phyloP scores from a whole-genome alignment of 257 asterid genomes.

The Solanum chiquidenum region DNA sequence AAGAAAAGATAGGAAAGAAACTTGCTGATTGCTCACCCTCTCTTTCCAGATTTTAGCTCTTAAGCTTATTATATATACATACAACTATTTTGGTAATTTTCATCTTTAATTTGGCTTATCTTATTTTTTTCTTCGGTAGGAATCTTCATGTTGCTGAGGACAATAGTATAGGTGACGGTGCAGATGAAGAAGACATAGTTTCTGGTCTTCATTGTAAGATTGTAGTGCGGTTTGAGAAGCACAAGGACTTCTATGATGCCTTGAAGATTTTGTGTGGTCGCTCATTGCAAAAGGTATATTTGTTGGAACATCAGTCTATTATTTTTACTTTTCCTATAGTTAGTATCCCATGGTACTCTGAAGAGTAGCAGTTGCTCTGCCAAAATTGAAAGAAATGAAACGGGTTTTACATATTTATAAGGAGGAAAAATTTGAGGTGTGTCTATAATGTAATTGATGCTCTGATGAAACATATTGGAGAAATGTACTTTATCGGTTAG shows the following conservation, averaged over 20 bases:
- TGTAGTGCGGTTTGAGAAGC: slow-evolving; percentile 65
- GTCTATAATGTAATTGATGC: neutral
- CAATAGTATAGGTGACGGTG: slow-evolving; percentile 47
- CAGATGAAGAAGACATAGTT: slow-evolving; percentile 49
- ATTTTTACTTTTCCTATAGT: neutral
- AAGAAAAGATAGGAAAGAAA: neutral
- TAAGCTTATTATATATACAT: neutral
- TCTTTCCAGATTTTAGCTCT: neutral
- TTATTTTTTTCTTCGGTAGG: slow-evolving; percentile 32
- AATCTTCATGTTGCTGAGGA: slow-evolving; percentile 93
- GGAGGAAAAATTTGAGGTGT: neutral
- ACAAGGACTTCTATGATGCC: slow-evolving; percentile 61
- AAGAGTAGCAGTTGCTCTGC: neutral
- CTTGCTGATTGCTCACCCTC: neutral
- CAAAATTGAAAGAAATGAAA: neutral
- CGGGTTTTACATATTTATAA: neutral
- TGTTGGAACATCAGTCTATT: neutral
- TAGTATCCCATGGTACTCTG: neutral
- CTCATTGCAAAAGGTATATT: slow-evolving; percentile 68
- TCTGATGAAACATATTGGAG: neutral
- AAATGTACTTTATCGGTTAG: neutral
- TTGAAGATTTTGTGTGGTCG: slow-evolving; percentile 76
- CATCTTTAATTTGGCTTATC: slow-evolving; percentile 1
- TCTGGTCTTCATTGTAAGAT: slow-evolving; percentile 89
- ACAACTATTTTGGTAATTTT: neutral